phyloP scores from a whole-genome alignment of 371 early-diverging fungal genomes.

The Amoeboaphelidium occidentale region DNA sequence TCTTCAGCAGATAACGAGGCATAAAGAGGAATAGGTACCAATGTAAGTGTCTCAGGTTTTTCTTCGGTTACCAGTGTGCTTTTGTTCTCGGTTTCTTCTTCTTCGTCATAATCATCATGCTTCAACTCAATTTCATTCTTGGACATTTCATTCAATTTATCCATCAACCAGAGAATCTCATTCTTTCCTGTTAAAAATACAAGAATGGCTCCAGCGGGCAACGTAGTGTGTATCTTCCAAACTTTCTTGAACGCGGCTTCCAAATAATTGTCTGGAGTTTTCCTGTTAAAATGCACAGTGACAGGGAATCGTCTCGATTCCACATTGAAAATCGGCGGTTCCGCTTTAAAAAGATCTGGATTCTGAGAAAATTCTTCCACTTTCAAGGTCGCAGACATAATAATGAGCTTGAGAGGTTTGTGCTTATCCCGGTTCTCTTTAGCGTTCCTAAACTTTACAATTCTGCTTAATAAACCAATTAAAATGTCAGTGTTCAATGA shows the following conservation, averaged over 20 bases:
- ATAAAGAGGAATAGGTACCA: constrained; percentile 11
- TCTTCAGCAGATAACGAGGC: constrained; percentile 15
- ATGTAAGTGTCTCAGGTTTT: constrained; percentile 10
- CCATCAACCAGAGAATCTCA: constrained; percentile 1
- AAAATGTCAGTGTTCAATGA: constrained; percentile 92
- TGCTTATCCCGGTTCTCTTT: constrained; percentile 12
- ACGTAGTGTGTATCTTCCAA: constrained; percentile 39
- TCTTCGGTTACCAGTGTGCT: constrained; percentile 6
- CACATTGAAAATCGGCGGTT: constrained; percentile 73
- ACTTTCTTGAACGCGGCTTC: constrained; percentile 62
- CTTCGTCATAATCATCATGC: constrained; percentile 9
- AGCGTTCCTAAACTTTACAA: constrained; percentile 34
- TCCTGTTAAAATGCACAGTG: constrained; percentile 59
- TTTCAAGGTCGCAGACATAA: constrained; percentile 97
- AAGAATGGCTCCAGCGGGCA: constrained; percentile 8
- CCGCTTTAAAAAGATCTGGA: constrained; percentile 33
- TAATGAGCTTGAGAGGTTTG: constrained; percentile 68
- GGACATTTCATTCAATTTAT: constrained; percentile 9
- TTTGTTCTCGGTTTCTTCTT: constrained; percentile 20
- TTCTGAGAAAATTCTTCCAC: constrained; percentile 80
- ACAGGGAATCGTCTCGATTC: constrained; percentile 67
- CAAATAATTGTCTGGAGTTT: constrained; percentile 17
- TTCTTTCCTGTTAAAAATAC: constrained; percentile 29
- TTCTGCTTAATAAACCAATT: constrained; percentile 73
- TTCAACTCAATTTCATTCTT: constrained; percentile 8